Evolutionary conservation across 1,139 yeast genomes (phyloP).

Genomic region (Debaryomyces psychrophilus): DNA sequence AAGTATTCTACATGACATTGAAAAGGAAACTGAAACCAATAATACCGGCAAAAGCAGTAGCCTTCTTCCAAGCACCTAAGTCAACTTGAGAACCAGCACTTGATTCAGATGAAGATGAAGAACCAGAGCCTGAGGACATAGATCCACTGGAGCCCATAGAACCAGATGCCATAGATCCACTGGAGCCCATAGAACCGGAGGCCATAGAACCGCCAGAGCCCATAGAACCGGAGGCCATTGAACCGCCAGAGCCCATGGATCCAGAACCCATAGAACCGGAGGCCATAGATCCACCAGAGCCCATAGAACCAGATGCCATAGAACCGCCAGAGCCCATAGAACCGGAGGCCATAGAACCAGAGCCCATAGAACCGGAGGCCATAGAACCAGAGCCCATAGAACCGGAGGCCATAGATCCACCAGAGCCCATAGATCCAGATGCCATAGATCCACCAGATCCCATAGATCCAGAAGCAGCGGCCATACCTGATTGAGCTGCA

Average conservation of each 20-base stretch:
- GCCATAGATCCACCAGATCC: slow-evolving; percentile 20
- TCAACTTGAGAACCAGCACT: slow-evolving; percentile 19
- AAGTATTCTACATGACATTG: slow-evolving; percentile 32
- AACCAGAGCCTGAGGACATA: slow-evolving; percentile 16
- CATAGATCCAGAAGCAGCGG: slow-evolving; percentile 21
- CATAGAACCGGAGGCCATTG: slow-evolving; percentile 21
- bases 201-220: slow-evolving; percentile 18
- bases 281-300: slow-evolving; percentile 19
- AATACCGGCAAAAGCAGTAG: slow-evolving; percentile 40
- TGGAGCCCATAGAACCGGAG: slow-evolving; percentile 17
- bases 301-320: slow-evolving; percentile 19
- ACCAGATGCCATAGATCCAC: slow-evolving; percentile 19
- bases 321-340: slow-evolving; percentile 16
- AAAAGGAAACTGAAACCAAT: slow-evolving; percentile 42
- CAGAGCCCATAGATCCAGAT: slow-evolving; percentile 21
- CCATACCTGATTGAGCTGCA: slow-evolving; percentile 17
- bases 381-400: slow-evolving; percentile 23
- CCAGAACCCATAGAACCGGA: slow-evolving; percentile 25
- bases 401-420: slow-evolving; percentile 19
- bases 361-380: slow-evolving; percentile 21
- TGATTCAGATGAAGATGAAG: slow-evolving; percentile 16
- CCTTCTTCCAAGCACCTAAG: slow-evolving; percentile 44
- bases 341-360: slow-evolving; percentile 19
- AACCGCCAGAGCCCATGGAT: slow-evolving; percentile 15
- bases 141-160: slow-evolving; percentile 18